Base-by-base conservation (phyloP, 192 early-diverging fungal genomes). In the Podila clonocystis region DNA sequence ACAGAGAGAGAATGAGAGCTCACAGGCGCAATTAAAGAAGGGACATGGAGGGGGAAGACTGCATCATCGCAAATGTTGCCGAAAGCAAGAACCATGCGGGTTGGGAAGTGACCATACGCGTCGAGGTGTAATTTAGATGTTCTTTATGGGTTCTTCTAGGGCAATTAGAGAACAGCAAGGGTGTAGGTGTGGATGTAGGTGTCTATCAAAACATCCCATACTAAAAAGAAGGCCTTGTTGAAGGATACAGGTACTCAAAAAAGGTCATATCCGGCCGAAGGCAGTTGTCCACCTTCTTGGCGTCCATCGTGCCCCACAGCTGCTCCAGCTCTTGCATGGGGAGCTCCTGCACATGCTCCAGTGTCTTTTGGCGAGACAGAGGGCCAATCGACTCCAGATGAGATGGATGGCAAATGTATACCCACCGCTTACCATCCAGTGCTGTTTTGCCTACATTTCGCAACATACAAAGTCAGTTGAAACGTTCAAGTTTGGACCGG, bases 331-430 rank as follows among this genome's bases (percentile, higher is more conserved):
- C 77, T 50, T 73, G 61, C 6, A 73, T 52, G 26, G 77, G 67
- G 22, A 80, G 61, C 49, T 80, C 77, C 58, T 80, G 77, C 9
- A 80, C 70, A 19, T 80, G 77, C 41, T 80, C 77, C 67, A 80
- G 17, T 5, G 67, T 73, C 66, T 41, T 63, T 65, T 80, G 77
- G 4, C 77, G 70, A 0, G 70, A 36, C 48, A 80, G 31, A 33
- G 66, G 58, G 17, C 70, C 62, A 7, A 80, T 80, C 15, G 70
- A 72, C 22, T 80, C 71, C 29, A 80, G 29, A 24, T 80, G 77
- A 0, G 68, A 19, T 5, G 83, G 83, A 65, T 84, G 83, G 65
- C 83, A 84, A 31, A 84, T 67, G 52, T 84, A 84, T 0, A 78
- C 45, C 67, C 72, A 60, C 13, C 83, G 68, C 36, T 79, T 73